Percentiles rank a stretch among this genome's conserved stretches.
Conservation (phyloP, 1,139 yeast genomes). For the Lodderomyces metapsilosis region DNA sequence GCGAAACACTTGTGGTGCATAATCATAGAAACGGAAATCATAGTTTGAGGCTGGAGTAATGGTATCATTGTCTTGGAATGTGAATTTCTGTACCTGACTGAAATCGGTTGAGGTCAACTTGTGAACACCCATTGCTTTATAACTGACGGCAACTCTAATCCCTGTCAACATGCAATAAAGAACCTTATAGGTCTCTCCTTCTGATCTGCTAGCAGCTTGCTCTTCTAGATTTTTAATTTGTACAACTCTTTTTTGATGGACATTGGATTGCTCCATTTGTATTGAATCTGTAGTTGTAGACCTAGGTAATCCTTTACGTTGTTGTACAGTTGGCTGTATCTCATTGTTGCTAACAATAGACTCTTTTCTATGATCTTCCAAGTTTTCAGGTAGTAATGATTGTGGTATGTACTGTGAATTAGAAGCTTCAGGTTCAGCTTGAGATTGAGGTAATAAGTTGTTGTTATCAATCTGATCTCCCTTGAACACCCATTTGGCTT, state of each 20-base stretch:
- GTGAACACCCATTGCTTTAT: conserved; percentile 85
- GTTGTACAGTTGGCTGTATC: not conserved
- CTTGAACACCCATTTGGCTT: not conserved
- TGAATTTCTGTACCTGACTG: conserved; percentile 66
- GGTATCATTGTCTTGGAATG: conserved; percentile 89
- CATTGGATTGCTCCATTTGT: conserved; percentile 41
- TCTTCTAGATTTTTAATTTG: conserved; percentile 83
- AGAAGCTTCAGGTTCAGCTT: not conserved
- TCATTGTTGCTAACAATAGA: not conserved
- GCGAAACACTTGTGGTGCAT: conserved; percentile 91
- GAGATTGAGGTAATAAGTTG: not conserved
- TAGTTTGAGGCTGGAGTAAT: conserved; percentile 90
- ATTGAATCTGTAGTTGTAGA: conserved; percentile 30
- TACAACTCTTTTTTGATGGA: conserved; percentile 48
- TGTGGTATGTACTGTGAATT: not conserved
- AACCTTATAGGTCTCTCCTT: conserved; percentile 71
- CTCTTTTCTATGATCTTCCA: not conserved
- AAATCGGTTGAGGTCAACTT: conserved; percentile 73
- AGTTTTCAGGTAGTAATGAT: not conserved
- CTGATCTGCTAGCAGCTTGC: not conserved
- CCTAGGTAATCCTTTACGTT: conserved; percentile 10
- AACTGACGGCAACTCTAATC: conserved; percentile 88
- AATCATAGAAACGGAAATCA: conserved; percentile 95
- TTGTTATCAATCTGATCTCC: not conserved
- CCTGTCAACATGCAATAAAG: conserved; percentile 96